Conservation (phyloP, 331 rosid species). For the Phaseolus coccineus region DNA sequence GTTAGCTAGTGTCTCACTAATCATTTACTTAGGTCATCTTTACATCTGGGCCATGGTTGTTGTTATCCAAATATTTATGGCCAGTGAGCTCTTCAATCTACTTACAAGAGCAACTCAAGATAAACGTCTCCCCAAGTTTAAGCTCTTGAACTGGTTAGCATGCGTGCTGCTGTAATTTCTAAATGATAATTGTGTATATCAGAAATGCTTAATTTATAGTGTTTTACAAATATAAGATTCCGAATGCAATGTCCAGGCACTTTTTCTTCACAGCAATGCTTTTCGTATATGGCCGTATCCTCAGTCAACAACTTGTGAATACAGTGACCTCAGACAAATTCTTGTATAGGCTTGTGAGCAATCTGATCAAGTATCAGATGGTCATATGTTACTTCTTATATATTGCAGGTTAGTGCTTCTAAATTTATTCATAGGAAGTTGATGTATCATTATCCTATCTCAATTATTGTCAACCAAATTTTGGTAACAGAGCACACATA, state of each 20-base stretch:
- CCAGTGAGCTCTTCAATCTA: slow-evolving; percentile 90
- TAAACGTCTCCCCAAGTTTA: slow-evolving; percentile 74
- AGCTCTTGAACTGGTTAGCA: slow-evolving; percentile 87
- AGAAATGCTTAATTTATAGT: neutral
- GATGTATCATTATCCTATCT: neutral
- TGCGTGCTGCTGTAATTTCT: slow-evolving; percentile 22
- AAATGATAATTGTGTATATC: neutral
- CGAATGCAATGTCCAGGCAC: slow-evolving; percentile 71
- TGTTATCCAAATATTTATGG: slow-evolving; percentile 91
- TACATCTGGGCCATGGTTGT: slow-evolving; percentile 91
- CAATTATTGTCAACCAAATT: neutral
- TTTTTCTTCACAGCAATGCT: slow-evolving; percentile 99
- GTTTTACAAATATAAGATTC: slow-evolving; percentile 41
- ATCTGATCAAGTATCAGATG: slow-evolving; percentile 95
- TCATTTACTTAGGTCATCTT: slow-evolving; percentile 89
- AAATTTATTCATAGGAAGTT: slow-evolving; percentile 17
- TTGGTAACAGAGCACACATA: neutral
- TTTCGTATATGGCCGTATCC: slow-evolving; percentile 94
- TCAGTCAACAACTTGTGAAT: slow-evolving; percentile 88
- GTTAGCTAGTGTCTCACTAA: slow-evolving; percentile 72
- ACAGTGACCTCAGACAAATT: slow-evolving; percentile 80
- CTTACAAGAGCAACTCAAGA: slow-evolving; percentile 78
- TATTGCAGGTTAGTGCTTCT: slow-evolving; percentile 77
- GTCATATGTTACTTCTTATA: slow-evolving; percentile 91
- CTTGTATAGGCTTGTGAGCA: slow-evolving; percentile 76